A percentile compares a stretch with the other conserved stretches of the same genome.
These are phyloP conservation scores for Phaseolus coccineus DNA, from an alignment of 331 rosid genomes.

Conservation along the genomic window DNA sequence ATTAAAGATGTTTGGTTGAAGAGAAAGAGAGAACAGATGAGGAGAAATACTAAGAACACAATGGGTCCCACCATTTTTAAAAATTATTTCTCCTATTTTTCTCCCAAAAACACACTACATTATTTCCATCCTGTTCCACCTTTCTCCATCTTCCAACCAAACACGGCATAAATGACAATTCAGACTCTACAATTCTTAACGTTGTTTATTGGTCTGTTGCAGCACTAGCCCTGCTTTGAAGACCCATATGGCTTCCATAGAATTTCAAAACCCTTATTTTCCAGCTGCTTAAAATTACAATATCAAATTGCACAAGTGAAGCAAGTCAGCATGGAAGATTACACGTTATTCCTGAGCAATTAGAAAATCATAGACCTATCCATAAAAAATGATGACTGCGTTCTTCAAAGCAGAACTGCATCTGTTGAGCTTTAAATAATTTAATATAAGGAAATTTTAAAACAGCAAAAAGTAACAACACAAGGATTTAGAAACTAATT, in stretches of 20 bases:
- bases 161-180: too few relatives aligned
- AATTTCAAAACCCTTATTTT: slow-evolving; percentile 9
- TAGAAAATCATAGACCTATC: not conserved
- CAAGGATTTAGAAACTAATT: slow-evolving; percentile 14
- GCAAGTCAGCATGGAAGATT: not conserved
- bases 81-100: too few relatives aligned
- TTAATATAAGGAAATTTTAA: not conserved
- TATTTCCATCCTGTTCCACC: too few relatives aligned
- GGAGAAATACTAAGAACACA: too few relatives aligned
- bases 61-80: too few relatives aligned
- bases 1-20: too few relatives aligned
- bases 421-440: not conserved
- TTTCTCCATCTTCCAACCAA: too few relatives aligned
- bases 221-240: slow-evolving; percentile 13
- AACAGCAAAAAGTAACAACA: slow-evolving; percentile 35
- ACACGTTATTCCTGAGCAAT: not conserved
- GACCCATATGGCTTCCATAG: slow-evolving; percentile 3
- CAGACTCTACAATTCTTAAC: too few relatives aligned
- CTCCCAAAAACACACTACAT: too few relatives aligned
- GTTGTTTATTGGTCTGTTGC: not conserved
- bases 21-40: too few relatives aligned
- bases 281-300: not conserved
- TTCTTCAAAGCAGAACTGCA: not conserved
- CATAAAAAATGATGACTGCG: not conserved
- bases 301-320: not conserved